Base-by-base conservation (phyloP, 768 basidiomycete species). In the Collybia sordida region DNA sequence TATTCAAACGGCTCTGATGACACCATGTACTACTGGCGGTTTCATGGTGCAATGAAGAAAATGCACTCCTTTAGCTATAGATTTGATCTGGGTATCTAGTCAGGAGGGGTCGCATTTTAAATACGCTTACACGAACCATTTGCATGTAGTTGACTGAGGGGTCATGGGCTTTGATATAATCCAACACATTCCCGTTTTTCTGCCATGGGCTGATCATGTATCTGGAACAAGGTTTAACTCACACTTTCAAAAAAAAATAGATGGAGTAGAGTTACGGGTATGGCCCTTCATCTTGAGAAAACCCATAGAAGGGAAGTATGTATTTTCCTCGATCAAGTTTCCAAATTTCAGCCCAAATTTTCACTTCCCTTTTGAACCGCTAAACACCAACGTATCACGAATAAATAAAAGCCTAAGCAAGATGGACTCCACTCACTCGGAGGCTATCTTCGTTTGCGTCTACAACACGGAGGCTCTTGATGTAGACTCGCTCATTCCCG, bases 201-300 rank as follows among this genome's bases (percentile, higher is more conserved):
- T 78, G 77, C 81, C 81, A 83, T 19, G 80, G 81, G 55, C 77
- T 81, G 35, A 83, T 73, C 66, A 83, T 79, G 53, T 78, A 82
- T 27, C 80, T 81, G 46, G 25, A 18, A 31, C 15, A 9, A 19
- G 18, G 42, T 6, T 24, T 63, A 8, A 57, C 40, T 38, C 23
- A 42, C 1, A 12, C 41, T n/a, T n/a, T n/a, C 9, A n/a, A 11
- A 37, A 14, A 17, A n/a, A 23, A 19, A 11, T 14, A 14, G 21
- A 11, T 15, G 44, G 3, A 41, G 11, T 21, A 25, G 19, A 47
- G 35, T 45, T 55, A 81, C 74, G 81, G 81, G 49, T 77, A 82
- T 15, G 81, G 81, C 0, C 79, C 79, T 52, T 82, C 79, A n/a
- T 67, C 69, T 52, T 76, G 75, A 49, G 78, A 77, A 54, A 77